These are phyloP conservation scores for Zychaea mexicana DNA, from an alignment of 371 early-diverging fungal species.

Conservation along the genomic window DNA sequence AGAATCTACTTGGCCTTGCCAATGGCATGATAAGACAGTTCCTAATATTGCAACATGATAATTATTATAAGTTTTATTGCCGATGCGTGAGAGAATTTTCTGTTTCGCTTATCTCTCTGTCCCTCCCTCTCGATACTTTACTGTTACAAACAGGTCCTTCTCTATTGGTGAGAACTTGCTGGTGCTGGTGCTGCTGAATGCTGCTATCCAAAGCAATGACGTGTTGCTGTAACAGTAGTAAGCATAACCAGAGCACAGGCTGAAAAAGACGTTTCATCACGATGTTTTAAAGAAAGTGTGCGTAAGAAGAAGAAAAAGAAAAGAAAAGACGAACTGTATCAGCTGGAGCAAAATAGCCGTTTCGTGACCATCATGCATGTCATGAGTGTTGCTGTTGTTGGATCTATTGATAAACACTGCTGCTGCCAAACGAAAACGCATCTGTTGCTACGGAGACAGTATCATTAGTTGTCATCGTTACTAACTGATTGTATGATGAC, in stretches of 20 bases:
- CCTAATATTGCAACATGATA: constrained; percentile 14
- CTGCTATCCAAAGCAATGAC: not conserved
- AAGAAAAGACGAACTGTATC: not conserved
- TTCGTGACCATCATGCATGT: constrained; percentile 6
- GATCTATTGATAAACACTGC: not conserved
- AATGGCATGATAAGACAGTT: constrained; percentile 45
- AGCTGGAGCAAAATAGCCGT: not conserved
- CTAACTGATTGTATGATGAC: no score
- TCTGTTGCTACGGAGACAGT: no score
- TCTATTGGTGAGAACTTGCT: constrained; percentile 1
- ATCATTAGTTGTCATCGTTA: no score
- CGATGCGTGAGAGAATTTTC: not conserved
- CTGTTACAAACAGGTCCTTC: constrained; percentile 9
- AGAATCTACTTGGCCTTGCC: constrained; percentile 39
- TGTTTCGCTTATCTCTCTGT: not conserved
- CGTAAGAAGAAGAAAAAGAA: not conserved
- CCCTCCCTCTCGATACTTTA: not conserved
- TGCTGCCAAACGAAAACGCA: no score
- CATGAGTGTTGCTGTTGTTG: not conserved
- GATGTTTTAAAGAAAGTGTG: not conserved
- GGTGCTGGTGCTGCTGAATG: no score
- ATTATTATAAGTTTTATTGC: no score
- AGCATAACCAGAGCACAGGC: not conserved
- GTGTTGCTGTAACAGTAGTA: not conserved
- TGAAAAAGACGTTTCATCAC: not conserved